phyloP scores from a whole-genome alignment of 2,329 filamentous ascomycete species.

The Phyllosticta paracitricarpa region DNA sequence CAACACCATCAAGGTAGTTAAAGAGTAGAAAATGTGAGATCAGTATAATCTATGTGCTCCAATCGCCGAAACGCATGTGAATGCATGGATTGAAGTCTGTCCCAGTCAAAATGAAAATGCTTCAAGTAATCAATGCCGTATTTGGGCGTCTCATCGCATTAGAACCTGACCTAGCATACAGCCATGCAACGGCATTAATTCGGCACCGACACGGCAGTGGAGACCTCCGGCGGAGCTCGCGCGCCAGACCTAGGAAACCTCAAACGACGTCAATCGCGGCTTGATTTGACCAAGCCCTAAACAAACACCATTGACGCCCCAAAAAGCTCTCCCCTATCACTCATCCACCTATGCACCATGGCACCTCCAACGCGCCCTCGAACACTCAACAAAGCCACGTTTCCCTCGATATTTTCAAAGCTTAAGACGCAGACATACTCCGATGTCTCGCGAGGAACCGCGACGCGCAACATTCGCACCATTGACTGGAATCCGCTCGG shows the following conservation, averaged over 20 bases:
- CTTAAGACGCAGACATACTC: conserved; percentile 62
- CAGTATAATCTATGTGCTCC: background rate
- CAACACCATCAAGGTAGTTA: background rate
- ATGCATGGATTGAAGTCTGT: background rate
- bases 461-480: conserved; percentile 47
- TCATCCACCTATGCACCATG: conserved; percentile 6
- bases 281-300: background rate
- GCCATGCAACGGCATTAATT: no score
- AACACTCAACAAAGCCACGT: conserved; percentile 58
- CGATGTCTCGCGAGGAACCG: conserved; percentile 27
- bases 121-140: no score
- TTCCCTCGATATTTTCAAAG: conserved; percentile 55
- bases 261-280: background rate
- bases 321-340: background rate
- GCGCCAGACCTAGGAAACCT: background rate
- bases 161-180: no score
- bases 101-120: no score
- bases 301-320: background rate
- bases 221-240: background rate
- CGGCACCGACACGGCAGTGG: background rate
- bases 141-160: no score
- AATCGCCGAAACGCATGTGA: background rate
- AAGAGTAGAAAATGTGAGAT: background rate
- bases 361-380: conserved; percentile 36
- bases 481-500: conserved; percentile 87